Percentiles rank a stretch among this genome's conserved stretches.
phyloP scores from a whole-genome alignment of 345 rosid species.

The Bruguiera sexangula region DNA sequence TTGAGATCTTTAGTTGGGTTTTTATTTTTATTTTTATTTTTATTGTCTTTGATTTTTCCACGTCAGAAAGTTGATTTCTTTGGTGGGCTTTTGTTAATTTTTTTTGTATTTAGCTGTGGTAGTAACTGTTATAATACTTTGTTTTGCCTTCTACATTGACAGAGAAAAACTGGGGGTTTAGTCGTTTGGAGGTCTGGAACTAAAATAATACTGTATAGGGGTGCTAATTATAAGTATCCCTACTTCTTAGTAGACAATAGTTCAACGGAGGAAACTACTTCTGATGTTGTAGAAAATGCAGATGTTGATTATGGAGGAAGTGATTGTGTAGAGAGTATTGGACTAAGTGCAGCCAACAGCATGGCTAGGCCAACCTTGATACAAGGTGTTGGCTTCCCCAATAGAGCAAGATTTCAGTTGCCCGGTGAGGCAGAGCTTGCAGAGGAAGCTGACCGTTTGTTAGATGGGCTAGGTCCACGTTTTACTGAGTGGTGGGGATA shows the following conservation, averaged over 20 bases:
- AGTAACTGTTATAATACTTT: conserved; percentile 8
- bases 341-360: conserved; percentile 19
- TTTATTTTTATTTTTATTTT: not conserved
- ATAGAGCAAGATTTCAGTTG: conserved; percentile 69
- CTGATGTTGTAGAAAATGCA: conserved; percentile 25
- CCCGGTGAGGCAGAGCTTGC: conserved; percentile 75
- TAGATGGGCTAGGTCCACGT: conserved; percentile 90
- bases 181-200: conserved; percentile 96
- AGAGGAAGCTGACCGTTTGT: conserved; percentile 70
- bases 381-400: conserved; percentile 71
- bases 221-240: conserved; percentile 72
- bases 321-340: conserved; percentile 25
- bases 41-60: not conserved
- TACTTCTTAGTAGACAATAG: conserved; percentile 53
- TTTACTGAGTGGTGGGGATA: conserved; percentile 94
- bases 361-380: conserved; percentile 34
- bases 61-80: not conserved
- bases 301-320: conserved; percentile 25
- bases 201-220: conserved; percentile 78
- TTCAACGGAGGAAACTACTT: conserved; percentile 24
- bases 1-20: not conserved
- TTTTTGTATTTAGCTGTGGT: not conserved
- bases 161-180: conserved; percentile 94
- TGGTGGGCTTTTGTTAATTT: not conserved
- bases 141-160: conserved; percentile 22